Percentiles rank a stretch among this genome's conserved stretches.
These are phyloP conservation scores for Pleurotus djamor DNA, from an alignment of 768 basidiomycete genomes.

Conservation along the genomic window DNA sequence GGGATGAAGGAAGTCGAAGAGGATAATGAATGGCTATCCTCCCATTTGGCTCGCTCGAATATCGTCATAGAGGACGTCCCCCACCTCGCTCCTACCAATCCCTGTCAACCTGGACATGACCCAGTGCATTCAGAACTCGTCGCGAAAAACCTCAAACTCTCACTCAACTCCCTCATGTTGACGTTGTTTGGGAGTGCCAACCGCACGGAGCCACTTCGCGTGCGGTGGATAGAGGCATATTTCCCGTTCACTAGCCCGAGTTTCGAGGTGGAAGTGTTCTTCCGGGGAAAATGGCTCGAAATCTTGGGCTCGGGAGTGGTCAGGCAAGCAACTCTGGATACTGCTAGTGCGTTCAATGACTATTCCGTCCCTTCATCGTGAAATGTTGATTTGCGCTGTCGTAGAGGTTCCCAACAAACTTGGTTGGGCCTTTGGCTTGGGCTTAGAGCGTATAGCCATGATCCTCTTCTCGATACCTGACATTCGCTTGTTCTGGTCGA, in stretches of 20 bases:
- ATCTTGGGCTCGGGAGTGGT: slow-evolving; percentile 94
- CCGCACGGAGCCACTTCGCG: slow-evolving; percentile 69
- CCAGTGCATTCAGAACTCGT: slow-evolving; percentile 70
- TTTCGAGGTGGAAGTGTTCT: slow-evolving; percentile 97
- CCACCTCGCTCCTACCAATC: slow-evolving; percentile 71
- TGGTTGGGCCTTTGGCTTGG: slow-evolving; percentile 98
- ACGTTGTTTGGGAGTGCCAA: slow-evolving; percentile 70
- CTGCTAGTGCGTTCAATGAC: slow-evolving; percentile 61
- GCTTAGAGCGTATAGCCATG: slow-evolving; percentile 97
- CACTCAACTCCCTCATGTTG: slow-evolving; percentile 83
- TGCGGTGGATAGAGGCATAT: slow-evolving; percentile 97
- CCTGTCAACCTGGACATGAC: slow-evolving; percentile 77
- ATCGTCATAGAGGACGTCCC: slow-evolving; percentile 89
- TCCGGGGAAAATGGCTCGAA: slow-evolving; percentile 95
- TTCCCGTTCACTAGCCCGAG: slow-evolving; percentile 99
- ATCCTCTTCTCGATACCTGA: slow-evolving; percentile 95
- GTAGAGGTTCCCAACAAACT: slow-evolving; percentile 78
- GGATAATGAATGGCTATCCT: slow-evolving; percentile 65
- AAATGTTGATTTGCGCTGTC: neutral
- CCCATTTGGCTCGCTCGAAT: slow-evolving; percentile 63
- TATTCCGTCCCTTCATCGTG: slow-evolving; percentile 8
- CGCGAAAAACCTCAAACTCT: slow-evolving; percentile 84
- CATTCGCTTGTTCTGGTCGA: slow-evolving; percentile 97
- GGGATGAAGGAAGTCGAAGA: slow-evolving; percentile 64
- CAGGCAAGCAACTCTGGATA: slow-evolving; percentile 82